A percentile compares a stretch with the other conserved stretches of the same genome.
These are phyloP conservation scores for Lagenaria siceraria DNA, from an alignment of 306 rosid species.

Conservation along the genomic window DNA sequence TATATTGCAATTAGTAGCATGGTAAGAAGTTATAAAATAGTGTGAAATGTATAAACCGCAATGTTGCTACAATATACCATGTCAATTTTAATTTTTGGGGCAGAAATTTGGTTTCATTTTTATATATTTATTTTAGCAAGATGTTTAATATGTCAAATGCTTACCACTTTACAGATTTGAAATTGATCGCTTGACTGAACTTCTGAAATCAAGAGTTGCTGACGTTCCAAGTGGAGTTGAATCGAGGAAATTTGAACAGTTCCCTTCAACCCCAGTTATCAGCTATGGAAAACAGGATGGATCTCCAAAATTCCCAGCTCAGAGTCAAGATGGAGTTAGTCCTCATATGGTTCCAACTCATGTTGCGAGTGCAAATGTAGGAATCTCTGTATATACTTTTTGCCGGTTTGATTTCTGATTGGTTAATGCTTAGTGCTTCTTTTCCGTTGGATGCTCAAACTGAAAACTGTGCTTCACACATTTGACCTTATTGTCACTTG, in stretches of 20 bases:
- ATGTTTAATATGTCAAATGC: background rate
- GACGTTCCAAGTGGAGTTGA: slow-evolving; percentile 33
- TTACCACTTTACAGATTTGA: slow-evolving; percentile 50
- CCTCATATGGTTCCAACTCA: slow-evolving; percentile 31
- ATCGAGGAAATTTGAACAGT: slow-evolving; percentile 27
- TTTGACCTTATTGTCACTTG: slow-evolving; percentile 16
- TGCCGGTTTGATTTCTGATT: background rate
- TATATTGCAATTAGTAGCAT: background rate
- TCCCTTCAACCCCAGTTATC: slow-evolving; percentile 21
- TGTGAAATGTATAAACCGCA: background rate
- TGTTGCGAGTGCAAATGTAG: slow-evolving; percentile 36
- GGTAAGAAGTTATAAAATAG: background rate
- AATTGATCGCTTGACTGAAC: slow-evolving; percentile 74
- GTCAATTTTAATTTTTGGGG: background rate
- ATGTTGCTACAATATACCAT: background rate
- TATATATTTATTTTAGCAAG: background rate
- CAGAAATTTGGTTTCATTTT: background rate
- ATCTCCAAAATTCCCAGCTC: slow-evolving; percentile 18
- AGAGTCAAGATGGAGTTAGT: slow-evolving; percentile 20
- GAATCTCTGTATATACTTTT: slow-evolving; percentile 8
- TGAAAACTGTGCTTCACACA: background rate
- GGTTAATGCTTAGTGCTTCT: background rate
- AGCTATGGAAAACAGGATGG: slow-evolving; percentile 29
- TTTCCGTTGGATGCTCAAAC: background rate
- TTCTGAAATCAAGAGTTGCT: slow-evolving; percentile 59